phyloP scores from a whole-genome alignment of 2,329 filamentous ascomycete genomes.

The Bipolaris zeicola region DNA sequence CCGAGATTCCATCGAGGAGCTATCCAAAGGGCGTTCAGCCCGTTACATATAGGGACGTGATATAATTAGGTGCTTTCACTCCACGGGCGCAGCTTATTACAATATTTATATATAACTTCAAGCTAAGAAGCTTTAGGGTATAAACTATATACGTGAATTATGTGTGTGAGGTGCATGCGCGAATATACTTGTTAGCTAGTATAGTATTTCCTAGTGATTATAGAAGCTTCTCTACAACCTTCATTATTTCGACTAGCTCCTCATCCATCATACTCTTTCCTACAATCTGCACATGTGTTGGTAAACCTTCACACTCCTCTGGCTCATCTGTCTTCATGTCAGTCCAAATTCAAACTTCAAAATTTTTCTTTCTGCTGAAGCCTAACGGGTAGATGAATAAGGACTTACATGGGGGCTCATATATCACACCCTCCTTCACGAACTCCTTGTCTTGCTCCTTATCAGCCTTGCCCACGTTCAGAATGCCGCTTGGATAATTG shows the following conservation, averaged over 20 bases:
- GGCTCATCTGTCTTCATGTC: constrained; percentile 7
- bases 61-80: no score
- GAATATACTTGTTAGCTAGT: no score
- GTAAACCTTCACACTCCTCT: constrained; percentile 55
- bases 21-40: no score
- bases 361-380: neutral
- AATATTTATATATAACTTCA: no score
- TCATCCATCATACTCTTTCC: constrained; percentile 57
- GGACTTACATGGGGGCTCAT: constrained; percentile 47
- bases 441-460: constrained; percentile 50
- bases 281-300: constrained; percentile 56
- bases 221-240: constrained; percentile 33
- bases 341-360: neutral
- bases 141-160: no score
- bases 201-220: neutral
- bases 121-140: no score
- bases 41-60: no score
- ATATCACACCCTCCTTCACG: constrained; percentile 31
- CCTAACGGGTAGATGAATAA: neutral
- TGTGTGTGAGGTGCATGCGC: no score
- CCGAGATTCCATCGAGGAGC: no score
- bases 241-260: constrained; percentile 48
- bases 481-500: constrained; percentile 59
- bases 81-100: no score
- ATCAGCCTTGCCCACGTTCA: constrained; percentile 54